phyloP scores from a whole-genome alignment of 1,284 basidiomycete species.

The Athelia sp. region DNA sequence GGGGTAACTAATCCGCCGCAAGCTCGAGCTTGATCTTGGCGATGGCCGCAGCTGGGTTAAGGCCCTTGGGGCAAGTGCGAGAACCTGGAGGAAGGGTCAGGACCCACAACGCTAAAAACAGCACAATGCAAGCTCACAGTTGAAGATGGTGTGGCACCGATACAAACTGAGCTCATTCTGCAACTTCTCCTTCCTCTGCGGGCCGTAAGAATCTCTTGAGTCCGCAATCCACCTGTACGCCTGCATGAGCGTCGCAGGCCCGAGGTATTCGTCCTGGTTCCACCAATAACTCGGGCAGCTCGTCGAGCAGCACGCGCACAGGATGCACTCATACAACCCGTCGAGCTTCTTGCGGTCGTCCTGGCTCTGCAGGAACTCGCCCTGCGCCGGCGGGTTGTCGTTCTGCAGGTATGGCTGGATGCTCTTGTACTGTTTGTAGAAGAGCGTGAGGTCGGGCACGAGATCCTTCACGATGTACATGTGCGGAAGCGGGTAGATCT shows the following conservation, averaged over 20 bases:
- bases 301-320: slow-evolving; percentile 95
- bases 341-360: slow-evolving; percentile 96
- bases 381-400: slow-evolving; percentile 80
- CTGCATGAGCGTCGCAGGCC: slow-evolving; percentile 94
- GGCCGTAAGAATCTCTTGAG: slow-evolving; percentile 81
- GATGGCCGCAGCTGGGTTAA: slow-evolving; percentile 87
- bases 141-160: slow-evolving; percentile 95
- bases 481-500: slow-evolving; percentile 98
- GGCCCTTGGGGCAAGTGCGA: slow-evolving; percentile 92
- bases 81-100: slow-evolving; percentile 46
- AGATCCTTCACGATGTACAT: slow-evolving; percentile 99
- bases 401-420: slow-evolving; percentile 95
- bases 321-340: slow-evolving; percentile 95
- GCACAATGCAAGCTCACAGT: slow-evolving; percentile 50
- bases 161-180: slow-evolving; percentile 96
- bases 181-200: slow-evolving; percentile 85
- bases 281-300: slow-evolving; percentile 98
- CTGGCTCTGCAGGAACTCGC: slow-evolving; percentile 85
- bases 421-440: slow-evolving; percentile 99
- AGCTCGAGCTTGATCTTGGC: slow-evolving; percentile 89
- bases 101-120: slow-evolving; percentile 1
- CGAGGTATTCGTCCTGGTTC: slow-evolving; percentile 99
- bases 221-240: slow-evolving; percentile 98
- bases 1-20: slow-evolving; percentile 54
- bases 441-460: slow-evolving; percentile 84